phyloP scores from a whole-genome alignment of 495 filamentous ascomycete species.

The Neurospora sp. region DNA sequence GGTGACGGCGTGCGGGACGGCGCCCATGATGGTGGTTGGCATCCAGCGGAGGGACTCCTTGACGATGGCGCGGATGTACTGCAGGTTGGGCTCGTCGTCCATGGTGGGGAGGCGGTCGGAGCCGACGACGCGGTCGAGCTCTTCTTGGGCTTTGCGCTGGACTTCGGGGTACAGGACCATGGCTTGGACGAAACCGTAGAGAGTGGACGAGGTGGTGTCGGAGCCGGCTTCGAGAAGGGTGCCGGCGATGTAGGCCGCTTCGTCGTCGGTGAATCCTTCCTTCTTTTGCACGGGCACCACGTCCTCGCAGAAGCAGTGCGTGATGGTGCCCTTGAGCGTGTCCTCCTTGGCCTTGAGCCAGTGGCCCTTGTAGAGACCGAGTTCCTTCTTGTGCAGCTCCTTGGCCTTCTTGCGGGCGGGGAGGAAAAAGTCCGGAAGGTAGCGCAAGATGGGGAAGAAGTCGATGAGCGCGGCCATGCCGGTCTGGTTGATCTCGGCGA shows the following conservation, averaged over 20 bases:
- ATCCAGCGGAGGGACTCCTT: constrained; percentile 53
- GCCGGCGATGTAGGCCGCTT: constrained; percentile 36
- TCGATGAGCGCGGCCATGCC: constrained; percentile 29
- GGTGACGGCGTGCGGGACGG: constrained; percentile 41
- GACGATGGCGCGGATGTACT: constrained; percentile 39
- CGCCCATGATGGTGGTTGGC: constrained; percentile 45
- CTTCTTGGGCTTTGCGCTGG: constrained; percentile 39
- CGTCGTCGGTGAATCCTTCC: constrained; percentile 30
- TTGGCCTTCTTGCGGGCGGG: constrained; percentile 18
- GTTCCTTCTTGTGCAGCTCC: constrained; percentile 20
- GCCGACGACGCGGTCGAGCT: constrained; percentile 45
- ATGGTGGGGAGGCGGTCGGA: constrained; percentile 39
- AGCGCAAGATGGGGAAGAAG: constrained; percentile 31
- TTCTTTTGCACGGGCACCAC: constrained; percentile 26
- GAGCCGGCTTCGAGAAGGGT: constrained; percentile 47
- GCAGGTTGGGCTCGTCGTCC: constrained; percentile 40
- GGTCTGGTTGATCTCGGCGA: constrained; percentile 35
- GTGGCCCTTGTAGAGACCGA: constrained; percentile 19
- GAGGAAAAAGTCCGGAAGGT: constrained; percentile 33
- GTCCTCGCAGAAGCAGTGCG: constrained; percentile 31
- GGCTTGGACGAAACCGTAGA: constrained; percentile 51
- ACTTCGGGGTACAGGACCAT: constrained; percentile 43
- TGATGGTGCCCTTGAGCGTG: constrained; percentile 18
- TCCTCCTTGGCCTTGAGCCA: constrained; percentile 25
- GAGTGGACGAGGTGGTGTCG: constrained; percentile 41